Base-by-base conservation (phyloP, 306 rosid genomes). In the Castanea mollissima region DNA sequence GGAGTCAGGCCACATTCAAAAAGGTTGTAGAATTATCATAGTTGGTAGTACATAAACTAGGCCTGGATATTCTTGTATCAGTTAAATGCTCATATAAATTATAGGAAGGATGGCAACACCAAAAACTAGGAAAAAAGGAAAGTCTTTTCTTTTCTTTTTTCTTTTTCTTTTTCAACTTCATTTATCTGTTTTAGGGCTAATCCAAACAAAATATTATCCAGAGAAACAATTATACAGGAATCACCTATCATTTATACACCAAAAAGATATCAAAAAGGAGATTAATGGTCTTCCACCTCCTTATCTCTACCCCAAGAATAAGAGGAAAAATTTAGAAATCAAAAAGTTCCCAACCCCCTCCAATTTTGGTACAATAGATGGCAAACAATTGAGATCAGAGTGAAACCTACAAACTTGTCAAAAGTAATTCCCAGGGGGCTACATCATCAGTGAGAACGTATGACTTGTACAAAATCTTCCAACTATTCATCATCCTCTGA, bases 401-500 rank as follows among this genome's bases (percentile, higher is more conserved):
- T 79, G 71, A 85, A 77, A 74, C 87, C 86, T 69, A 79, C 82
- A 75, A 81, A 34, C 81, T 83, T 32, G 84, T 87, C 81, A 49
- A 79, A 79, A 80, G 80, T 56, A 73, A 78, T 76, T 86, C 82
- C 69, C 84, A 85, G 74, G 77, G 51, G 88, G 82, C 80, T 81
- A 68, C 72, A 85, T 82, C 82, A 70, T 83, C 85, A 82, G 73
- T 64, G 27, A 25, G 68, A 55, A 69, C 79, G 73, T 74, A 74
- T 75, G 56, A 74, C 83, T 75, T 76, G 76, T 59, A 70, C 75
- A 79, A 85, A 74, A 79, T 75, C 88, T 73, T 86, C 77, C 76
- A 29, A 74, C 88, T 85, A 88, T 70, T 93, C 92, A 64, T 95
- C 99, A 20, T 91, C 96, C 18, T 95, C 99, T 71, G 99, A 95